Evolutionary conservation across 1,139 yeast genomes (phyloP), one percentile per base, ranked within the genome.

Genomic region (Schizosaccharomyces versatilis): DNA sequence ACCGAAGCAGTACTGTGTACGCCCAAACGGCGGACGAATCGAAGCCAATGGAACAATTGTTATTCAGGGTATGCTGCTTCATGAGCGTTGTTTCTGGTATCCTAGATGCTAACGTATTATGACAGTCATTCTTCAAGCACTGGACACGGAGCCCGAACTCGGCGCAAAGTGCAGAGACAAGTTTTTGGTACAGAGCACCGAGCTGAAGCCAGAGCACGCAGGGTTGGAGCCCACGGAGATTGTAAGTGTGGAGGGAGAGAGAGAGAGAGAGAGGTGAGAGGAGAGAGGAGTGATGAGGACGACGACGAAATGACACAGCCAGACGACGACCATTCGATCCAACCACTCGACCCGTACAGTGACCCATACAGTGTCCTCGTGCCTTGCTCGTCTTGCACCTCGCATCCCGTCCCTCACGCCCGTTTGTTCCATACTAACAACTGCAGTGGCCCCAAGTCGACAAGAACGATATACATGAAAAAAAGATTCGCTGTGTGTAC

Each of bases 121-220:
- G 24, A 7, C 36, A 32, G 56, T 90, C 61, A 84, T 85, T 63
- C 79, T 86, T 60, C 88, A 88, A 67, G 95, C 94, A 8, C 74
- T 82, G 63, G 71, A 80, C 56, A 80, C 80, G 62, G 86, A 84
- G 59, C 88, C 93, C 58, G 74, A 79, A 9, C 68, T 76, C 54
- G 84, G 79, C 63, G 77, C 75, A 69, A 81, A 81, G 69, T 82
- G 94, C 68, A 83, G 81, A 68, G 97, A 90, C 70, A 90, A 90
- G 71, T 90, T 90, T 67, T 76, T 90, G 66, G 81, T 90, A 59
- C 90, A 88, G 62, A 79, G 93, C 38, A 74, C 86, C 61, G 93
- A 94, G 54, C 78, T 88, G 58, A 64, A 67, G 17, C 62, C 62
- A 6, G 61, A 61, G 24, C 55, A 55, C 24, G 62, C 60, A 49